Base-by-base conservation (phyloP, 106 monocot genomes). In the Platanthera zijinensis region DNA sequence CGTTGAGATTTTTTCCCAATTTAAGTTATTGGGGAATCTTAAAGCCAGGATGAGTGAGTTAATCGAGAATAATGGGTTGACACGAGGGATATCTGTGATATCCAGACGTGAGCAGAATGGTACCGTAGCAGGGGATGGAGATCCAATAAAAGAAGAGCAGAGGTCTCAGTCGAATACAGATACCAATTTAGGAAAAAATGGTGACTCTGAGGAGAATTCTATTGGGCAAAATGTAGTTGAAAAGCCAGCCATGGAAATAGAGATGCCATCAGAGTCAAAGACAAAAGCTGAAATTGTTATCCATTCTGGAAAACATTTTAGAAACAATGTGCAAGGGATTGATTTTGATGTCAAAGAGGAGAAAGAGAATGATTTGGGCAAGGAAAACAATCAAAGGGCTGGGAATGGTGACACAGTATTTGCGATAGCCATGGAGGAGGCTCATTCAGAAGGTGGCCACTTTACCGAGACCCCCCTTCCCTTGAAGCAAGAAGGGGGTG, bases 401-500 rank as follows among this genome's bases (percentile, higher is more conserved):
- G 83, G 74, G 51, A 78, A 83, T 75, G 83, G 69, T 18, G 71
- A 30, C 10, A 71, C 52, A 54, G 39, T 50, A 50, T 19, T 57
- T 19, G 75, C 32, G 67, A 52, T 70, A 28, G 80, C 81, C 50
- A 45, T 39, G 46, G 74, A 84, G 51, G 81, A 70, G 74, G 64
- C 54, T 22, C 56, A 79, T 18, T 61, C 46, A 13, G 78, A 82
- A 67, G 81, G 69, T 11, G 78, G 79, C 39, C 15, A 54, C 30
- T 12, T 46, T 9, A 72, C 52, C 45, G 82, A 82, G 49, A 72
- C 78, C 10, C 71, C 78, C 63, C n/a, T 71, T 71, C 83, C 79
- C 57, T 67, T 72, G 74, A 83, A 85, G 56, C 61, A 80, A 52
- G 90, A 92, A 79, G 61, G 18, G 4, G 71, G 50, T 54, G 78